Evolutionary conservation across 768 basidiomycete species (phyloP), one percentile per base, ranked within the genome.

Genomic region (Galerina sulciceps): DNA sequence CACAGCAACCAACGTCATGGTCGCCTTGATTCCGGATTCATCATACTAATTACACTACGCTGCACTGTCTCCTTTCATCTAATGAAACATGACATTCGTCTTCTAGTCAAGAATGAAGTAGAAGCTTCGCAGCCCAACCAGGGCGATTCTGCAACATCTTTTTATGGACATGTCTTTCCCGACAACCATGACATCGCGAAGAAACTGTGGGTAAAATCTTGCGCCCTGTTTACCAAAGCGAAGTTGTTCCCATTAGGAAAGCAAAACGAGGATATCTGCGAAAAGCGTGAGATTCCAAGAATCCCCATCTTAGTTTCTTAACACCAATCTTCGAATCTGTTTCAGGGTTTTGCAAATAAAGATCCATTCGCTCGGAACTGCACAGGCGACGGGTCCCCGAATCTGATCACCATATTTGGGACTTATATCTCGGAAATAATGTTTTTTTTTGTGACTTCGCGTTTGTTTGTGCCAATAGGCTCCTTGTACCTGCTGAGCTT

Each of bases 401-500:
- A 48, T 64, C 58, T 60, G 62, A 60, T 60, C 57, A 46, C 60
- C 55, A 46, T 50, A 65, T 60, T 60, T 52, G 59, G 61, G 56
- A 40, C 51, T 38, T 55, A 57, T 61, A 44, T 59, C 58, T 43
- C 61, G 49, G 48, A 58, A 61, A 56, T 50, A 55, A 49, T 23
- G 10, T 18, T 58, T 57, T 61, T 59, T 61, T 51, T 51, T 61
- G 59, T 53, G 55, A 50, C 45, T 61, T 54, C 52, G 48, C 55
- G 22, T 26, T 52, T 52, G 46, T 55, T 62, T 60, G 53, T 38
- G 50, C 41, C 62, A 61, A 68, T 53, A 59, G 59, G 50, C 58
- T 62, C 66, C 62, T 56, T 63, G 66, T 65, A 65, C 67, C 66
- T 69, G 67, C 61, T 65, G 63, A 61, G 55, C 53, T 63, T 59